A percentile compares a stretch with the other conserved stretches of the same genome.
Conservation (phyloP, 306 rosid genomes). For the Herpetospermum pedunculosum region DNA sequence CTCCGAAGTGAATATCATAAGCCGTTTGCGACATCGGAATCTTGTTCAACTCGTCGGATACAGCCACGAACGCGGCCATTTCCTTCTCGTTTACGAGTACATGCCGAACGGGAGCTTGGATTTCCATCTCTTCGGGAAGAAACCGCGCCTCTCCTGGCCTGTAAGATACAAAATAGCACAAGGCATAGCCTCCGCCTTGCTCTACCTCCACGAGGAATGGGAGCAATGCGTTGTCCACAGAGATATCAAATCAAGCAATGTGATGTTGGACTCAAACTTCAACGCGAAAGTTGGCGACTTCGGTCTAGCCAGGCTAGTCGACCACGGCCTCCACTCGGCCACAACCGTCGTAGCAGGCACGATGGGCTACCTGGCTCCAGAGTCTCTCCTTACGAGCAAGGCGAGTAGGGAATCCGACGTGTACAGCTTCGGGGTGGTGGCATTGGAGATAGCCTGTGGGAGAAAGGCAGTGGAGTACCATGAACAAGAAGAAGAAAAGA, state of each 20-base stretch:
- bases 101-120: conserved; percentile 1
- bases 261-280: conserved; percentile 4
- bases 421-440: background rate
- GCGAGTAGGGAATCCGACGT: background rate
- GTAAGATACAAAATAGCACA: background rate
- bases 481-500: background rate
- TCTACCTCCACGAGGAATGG: conserved; percentile 3
- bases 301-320: conserved; percentile 6
- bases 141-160: background rate
- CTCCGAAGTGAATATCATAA: conserved; percentile 9
- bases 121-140: background rate
- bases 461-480: background rate
- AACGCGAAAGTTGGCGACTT: conserved; percentile 3
- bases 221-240: conserved; percentile 7
- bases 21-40: conserved; percentile 5
- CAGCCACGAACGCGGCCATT: background rate
- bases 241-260: conserved; percentile 1
- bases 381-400: background rate
- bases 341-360: conserved; percentile 5
- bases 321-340: background rate
- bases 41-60: conserved; percentile 9
- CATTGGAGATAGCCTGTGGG: conserved; percentile 7
- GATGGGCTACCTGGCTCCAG: conserved; percentile 12
- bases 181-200: background rate
- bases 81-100: conserved; percentile 1